A percentile compares a stretch with the other conserved stretches of the same genome.
Evolutionary conservation across 768 basidiomycete genomes (phyloP).

Genomic region (Termitomyces sp.): DNA sequence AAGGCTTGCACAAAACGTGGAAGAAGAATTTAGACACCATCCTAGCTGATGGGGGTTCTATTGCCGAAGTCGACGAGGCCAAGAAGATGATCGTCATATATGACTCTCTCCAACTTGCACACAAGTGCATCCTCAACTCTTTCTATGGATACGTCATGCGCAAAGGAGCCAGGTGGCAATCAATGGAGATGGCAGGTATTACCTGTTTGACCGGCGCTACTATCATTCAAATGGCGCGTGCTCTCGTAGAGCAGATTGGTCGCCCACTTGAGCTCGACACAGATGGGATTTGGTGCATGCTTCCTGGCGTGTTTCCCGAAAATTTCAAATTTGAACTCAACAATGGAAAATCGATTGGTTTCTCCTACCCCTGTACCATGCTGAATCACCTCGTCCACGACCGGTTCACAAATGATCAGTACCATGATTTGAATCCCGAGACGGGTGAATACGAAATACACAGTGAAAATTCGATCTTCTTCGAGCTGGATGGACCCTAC

Average conservation of each 20-base stretch:
- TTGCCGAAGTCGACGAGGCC: conserved; percentile 91
- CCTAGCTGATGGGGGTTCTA: conserved; percentile 57
- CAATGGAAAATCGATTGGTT: conserved; percentile 79
- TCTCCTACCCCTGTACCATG: conserved; percentile 99
- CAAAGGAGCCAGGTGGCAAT: conserved; percentile 98
- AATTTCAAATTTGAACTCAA: conserved; percentile 93
- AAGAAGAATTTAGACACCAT: conserved; percentile 93
- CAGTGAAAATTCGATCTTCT: conserved; percentile 98
- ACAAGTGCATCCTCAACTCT: conserved; percentile 99
- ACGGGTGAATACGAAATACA: conserved; percentile 83
- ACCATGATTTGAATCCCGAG: conserved; percentile 85
- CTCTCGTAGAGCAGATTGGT: conserved; percentile 96
- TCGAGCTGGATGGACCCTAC: conserved; percentile 98
- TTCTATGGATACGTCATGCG: conserved; percentile 99
- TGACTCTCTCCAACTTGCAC: conserved; percentile 96
- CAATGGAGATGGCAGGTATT: conserved; percentile 99
- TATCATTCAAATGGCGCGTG: conserved; percentile 98
- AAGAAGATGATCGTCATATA: conserved; percentile 99
- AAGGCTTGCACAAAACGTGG: conserved; percentile 97
- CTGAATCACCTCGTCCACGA: conserved; percentile 96
- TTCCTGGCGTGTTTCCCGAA: conserved; percentile 95
- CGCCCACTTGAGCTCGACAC: conserved; percentile 97
- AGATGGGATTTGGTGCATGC: conserved; percentile 99
- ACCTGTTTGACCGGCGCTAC: conserved; percentile 96
- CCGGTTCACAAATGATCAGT: conserved; percentile 95